Evolutionary conservation across 2,329 filamentous ascomycete genomes (phyloP).

Genomic region (Teratosphaeria viscida): DNA sequence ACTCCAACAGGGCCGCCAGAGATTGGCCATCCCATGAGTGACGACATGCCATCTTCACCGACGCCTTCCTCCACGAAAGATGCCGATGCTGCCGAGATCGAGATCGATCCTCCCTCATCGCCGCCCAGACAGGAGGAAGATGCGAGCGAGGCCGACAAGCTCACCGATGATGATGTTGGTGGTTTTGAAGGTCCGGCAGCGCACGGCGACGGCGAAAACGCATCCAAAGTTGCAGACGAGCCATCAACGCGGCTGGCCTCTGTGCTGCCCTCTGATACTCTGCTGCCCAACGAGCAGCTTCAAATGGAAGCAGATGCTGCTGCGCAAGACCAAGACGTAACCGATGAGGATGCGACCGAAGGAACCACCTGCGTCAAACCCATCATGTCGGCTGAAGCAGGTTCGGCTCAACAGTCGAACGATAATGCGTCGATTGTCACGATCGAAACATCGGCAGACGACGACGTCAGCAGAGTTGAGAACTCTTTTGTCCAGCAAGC

Average conservation of each 20-base stretch:
- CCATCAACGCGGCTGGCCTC: not conserved
- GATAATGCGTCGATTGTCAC: not conserved
- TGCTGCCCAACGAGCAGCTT: not conserved
- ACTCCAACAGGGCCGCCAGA: constrained; percentile 35
- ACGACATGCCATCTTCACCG: constrained; percentile 42
- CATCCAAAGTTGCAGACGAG: not conserved
- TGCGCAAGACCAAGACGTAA: not conserved
- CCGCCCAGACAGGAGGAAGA: not conserved
- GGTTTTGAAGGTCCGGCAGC: not conserved
- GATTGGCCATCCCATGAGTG: constrained; percentile 30
- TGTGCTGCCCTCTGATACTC: constrained; percentile 1
- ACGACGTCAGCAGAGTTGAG: constrained; percentile 24
- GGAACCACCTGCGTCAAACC: not conserved
- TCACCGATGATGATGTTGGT: not conserved
- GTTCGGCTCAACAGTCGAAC: not conserved
- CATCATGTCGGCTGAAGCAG: not conserved
- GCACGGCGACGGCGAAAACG: not conserved
- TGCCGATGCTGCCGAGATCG: constrained; percentile 1
- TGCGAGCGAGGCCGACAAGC: not conserved
- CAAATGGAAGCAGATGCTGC: constrained; percentile 2
- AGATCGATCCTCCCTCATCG: constrained; percentile 1
- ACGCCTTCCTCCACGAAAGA: constrained; percentile 29
- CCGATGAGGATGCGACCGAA: not conserved
- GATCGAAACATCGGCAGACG: constrained; percentile 3
- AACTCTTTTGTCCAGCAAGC: constrained; percentile 26